phyloP scores from a whole-genome alignment of 1,284 basidiomycete genomes.

The Rhodotorula sp. region DNA sequence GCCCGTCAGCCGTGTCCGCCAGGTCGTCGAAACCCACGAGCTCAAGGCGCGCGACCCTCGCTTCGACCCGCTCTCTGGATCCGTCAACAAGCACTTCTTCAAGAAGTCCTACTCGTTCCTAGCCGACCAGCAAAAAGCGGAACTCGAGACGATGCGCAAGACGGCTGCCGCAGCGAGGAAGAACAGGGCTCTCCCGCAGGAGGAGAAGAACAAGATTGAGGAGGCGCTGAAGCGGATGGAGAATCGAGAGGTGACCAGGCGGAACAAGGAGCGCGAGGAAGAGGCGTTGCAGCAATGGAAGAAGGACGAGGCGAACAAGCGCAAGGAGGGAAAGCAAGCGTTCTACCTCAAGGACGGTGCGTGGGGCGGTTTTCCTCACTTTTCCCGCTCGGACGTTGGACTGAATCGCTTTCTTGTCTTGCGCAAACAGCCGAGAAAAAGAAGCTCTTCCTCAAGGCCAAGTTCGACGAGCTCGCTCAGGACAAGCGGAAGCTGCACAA shows the following conservation, averaged over 20 bases:
- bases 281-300: slow-evolving; percentile 63
- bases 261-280: slow-evolving; percentile 56
- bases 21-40: slow-evolving; percentile 64
- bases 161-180: slow-evolving; percentile 66
- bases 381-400: no score
- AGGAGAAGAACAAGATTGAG: slow-evolving; percentile 75
- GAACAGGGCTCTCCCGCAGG: slow-evolving; percentile 62
- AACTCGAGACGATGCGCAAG: slow-evolving; percentile 63
- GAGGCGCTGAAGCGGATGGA: slow-evolving; percentile 67
- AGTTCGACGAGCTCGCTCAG: slow-evolving; percentile 40
- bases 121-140: slow-evolving; percentile 63
- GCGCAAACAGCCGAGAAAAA: slow-evolving; percentile 39
- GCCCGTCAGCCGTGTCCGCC: slow-evolving; percentile 74
- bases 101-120: slow-evolving; percentile 76
- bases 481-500: slow-evolving; percentile 44
- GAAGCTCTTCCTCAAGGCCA: slow-evolving; percentile 41
- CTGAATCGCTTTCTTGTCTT: no score
- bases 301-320: slow-evolving; percentile 70
- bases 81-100: slow-evolving; percentile 68
- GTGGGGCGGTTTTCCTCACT: slow-evolving; percentile 41
- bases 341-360: slow-evolving; percentile 86
- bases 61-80: slow-evolving; percentile 73
- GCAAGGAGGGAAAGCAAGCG: slow-evolving; percentile 69
- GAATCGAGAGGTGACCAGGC: slow-evolving; percentile 57
- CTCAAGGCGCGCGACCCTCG: slow-evolving; percentile 84